Evolutionary conservation across 2,329 filamentous ascomycete genomes (phyloP).

Genomic region (Phialemoniopsis sp.): DNA sequence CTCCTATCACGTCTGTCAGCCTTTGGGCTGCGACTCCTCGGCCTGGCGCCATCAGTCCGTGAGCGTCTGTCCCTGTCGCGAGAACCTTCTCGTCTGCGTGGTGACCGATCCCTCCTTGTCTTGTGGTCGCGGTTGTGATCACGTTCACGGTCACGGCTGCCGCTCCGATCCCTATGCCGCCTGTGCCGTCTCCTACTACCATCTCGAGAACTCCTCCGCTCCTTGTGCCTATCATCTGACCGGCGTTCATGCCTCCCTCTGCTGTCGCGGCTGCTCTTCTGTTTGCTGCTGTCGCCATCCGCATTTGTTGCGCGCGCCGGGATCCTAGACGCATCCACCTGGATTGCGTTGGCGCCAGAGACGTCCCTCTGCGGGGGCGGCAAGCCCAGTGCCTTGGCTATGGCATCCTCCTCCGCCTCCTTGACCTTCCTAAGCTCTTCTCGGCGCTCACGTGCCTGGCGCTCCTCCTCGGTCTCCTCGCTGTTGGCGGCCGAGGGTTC

Average conservation of each 20-base stretch:
- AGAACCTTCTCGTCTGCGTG: background rate
- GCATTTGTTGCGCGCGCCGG: slow-evolving; percentile 17
- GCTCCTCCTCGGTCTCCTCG: slow-evolving; percentile 55
- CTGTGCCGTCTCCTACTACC: slow-evolving; percentile 25
- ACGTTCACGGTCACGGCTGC: slow-evolving; percentile 6
- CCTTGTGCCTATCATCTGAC: slow-evolving; percentile 6
- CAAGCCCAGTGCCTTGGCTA: slow-evolving; percentile 77
- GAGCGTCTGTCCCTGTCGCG: slow-evolving; percentile 20
- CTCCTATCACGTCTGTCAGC: slow-evolving; percentile 18
- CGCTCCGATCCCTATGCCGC: slow-evolving; percentile 21
- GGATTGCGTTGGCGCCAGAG: slow-evolving; percentile 65
- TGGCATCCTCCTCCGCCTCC: slow-evolving; percentile 88
- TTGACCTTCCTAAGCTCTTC: slow-evolving; percentile 81
- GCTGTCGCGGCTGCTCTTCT: slow-evolving; percentile 7
- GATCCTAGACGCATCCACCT: slow-evolving; percentile 41
- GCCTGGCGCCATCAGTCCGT: slow-evolving; percentile 24
- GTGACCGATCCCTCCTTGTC: slow-evolving; percentile 8
- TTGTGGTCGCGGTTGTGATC: slow-evolving; percentile 12
- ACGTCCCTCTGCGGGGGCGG: slow-evolving; percentile 60
- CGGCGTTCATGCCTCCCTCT: slow-evolving; percentile 7
- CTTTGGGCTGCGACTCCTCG: slow-evolving; percentile 30
- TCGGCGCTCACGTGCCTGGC: slow-evolving; percentile 56
- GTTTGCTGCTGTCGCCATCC: slow-evolving; percentile 22
- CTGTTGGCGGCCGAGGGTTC: slow-evolving; percentile 37
- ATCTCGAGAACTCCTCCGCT: slow-evolving; percentile 16